Evolutionary conservation across 2,329 filamentous ascomycete species (phyloP).

Genomic region (Arthrobotrys entomopaga): DNA sequence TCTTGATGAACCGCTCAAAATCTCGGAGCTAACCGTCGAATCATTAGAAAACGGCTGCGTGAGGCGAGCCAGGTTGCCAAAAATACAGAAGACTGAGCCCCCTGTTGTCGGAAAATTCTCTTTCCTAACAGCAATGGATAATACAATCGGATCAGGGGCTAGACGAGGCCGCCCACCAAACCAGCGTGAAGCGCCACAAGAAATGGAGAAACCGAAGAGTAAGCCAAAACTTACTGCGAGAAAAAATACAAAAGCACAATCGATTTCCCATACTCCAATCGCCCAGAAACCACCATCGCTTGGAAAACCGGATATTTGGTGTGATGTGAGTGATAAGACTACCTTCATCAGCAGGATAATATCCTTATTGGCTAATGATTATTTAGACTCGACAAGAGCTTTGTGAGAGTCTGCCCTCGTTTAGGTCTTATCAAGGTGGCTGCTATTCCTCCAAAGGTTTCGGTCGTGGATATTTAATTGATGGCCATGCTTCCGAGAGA

Average conservation of each 20-base stretch:
- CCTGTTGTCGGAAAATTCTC: neutral
- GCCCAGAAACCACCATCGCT: constrained; percentile 55
- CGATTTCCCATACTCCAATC: neutral
- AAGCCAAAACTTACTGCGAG: constrained; percentile 23
- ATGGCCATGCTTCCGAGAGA: constrained; percentile 67
- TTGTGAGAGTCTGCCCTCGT: constrained; percentile 73
- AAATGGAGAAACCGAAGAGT: neutral
- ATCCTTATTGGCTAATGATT: constrained; percentile 8
- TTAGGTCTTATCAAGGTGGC: constrained; percentile 70
- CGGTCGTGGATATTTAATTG: constrained; percentile 70
- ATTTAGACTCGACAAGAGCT: constrained; percentile 67
- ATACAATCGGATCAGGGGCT: no score
- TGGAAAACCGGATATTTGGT: constrained; percentile 58
- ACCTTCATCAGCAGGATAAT: neutral
- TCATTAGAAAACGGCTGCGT: neutral
- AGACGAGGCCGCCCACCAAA: no score
- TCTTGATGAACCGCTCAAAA: neutral
- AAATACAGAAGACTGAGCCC: neutral
- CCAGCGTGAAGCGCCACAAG: no score
- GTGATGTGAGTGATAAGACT: constrained; percentile 54
- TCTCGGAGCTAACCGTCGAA: neutral
- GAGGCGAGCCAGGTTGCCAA: neutral
- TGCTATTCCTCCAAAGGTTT: constrained; percentile 67
- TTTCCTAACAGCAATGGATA: no score
- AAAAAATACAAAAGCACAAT: constrained; percentile 20